phyloP scores from a whole-genome alignment of 1,139 yeast genomes.

The Candida buenavistaensis region DNA sequence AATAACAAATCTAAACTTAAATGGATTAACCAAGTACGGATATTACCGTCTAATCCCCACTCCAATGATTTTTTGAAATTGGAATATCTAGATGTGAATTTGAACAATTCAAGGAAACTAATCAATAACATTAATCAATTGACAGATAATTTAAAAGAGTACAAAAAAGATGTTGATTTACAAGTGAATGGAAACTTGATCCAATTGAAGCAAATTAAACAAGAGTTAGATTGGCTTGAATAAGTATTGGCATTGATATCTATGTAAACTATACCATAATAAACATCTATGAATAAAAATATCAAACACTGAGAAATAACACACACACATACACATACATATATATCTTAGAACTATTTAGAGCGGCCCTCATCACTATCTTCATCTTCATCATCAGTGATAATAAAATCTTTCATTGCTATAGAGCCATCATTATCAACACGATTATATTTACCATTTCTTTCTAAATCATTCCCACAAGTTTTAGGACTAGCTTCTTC shows the following conservation, averaged over 20 bases:
- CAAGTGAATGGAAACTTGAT: constrained; percentile 30
- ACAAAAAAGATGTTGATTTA: constrained; percentile 19
- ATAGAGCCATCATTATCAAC: constrained; percentile 18
- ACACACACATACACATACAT: no score
- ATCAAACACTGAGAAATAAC: no score
- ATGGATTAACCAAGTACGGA: constrained; percentile 38
- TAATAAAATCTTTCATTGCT: constrained; percentile 26
- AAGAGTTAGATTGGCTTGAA: constrained; percentile 32
- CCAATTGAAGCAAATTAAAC: constrained; percentile 25
- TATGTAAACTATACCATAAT: neutral
- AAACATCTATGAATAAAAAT: no score
- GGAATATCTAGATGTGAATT: constrained; percentile 46
- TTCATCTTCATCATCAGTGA: constrained; percentile 24
- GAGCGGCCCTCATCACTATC: constrained; percentile 11
- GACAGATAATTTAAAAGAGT: constrained; percentile 21
- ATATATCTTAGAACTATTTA: no score
- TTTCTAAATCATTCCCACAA: constrained; percentile 14
- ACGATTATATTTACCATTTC: constrained; percentile 16
- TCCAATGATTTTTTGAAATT: constrained; percentile 40
- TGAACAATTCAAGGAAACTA: constrained; percentile 44
- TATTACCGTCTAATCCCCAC: constrained; percentile 39
- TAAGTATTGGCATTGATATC: neutral
- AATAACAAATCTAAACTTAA: constrained; percentile 11
- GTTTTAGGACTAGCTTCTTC: constrained; percentile 11
- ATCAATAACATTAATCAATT: constrained; percentile 32